Evolutionary conservation across 2,329 filamentous ascomycete genomes (phyloP).

Genomic region (Colletotrichum magnum): DNA sequence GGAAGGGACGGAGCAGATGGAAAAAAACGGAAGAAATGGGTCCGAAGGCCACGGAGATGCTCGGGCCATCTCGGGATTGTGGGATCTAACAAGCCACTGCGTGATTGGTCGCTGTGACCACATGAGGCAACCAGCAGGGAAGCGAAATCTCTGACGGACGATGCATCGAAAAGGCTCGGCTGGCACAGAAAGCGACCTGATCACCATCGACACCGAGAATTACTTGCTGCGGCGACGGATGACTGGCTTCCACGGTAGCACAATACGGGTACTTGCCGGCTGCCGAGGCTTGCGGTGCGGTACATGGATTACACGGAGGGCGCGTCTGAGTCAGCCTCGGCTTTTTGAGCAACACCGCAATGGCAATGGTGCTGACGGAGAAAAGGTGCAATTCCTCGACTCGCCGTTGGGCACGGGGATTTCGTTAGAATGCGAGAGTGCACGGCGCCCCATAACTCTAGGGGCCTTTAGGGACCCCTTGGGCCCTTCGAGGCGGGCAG

Average conservation of each 20-base stretch:
- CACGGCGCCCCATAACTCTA: neutral
- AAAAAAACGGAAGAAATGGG: neutral
- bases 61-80: slow-evolving; percentile 31
- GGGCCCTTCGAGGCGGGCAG: slow-evolving; percentile 14
- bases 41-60: slow-evolving; percentile 18
- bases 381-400: neutral
- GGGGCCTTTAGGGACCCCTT: neutral
- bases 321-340: slow-evolving; percentile 26
- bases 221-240: too few species aligned
- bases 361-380: slow-evolving; percentile 20
- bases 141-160: slow-evolving; percentile 22
- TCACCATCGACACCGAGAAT: neutral
- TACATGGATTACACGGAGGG: too few species aligned
- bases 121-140: slow-evolving; percentile 26
- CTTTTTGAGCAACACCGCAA: neutral
- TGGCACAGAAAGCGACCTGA: slow-evolving; percentile 1
- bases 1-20: too few species aligned
- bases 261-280: neutral
- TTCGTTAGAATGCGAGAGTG: slow-evolving; percentile 16
- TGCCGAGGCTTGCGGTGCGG: slow-evolving; percentile 19
- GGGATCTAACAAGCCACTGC: neutral
- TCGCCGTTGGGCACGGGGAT: slow-evolving; percentile 25
- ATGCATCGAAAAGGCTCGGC: slow-evolving; percentile 6
- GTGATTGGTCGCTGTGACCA: slow-evolving; percentile 8
- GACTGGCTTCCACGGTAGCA: neutral